Evolutionary conservation across 192 early-diverging fungal species (phyloP).

Genomic region (Phlyctochytrium bullatum): DNA sequence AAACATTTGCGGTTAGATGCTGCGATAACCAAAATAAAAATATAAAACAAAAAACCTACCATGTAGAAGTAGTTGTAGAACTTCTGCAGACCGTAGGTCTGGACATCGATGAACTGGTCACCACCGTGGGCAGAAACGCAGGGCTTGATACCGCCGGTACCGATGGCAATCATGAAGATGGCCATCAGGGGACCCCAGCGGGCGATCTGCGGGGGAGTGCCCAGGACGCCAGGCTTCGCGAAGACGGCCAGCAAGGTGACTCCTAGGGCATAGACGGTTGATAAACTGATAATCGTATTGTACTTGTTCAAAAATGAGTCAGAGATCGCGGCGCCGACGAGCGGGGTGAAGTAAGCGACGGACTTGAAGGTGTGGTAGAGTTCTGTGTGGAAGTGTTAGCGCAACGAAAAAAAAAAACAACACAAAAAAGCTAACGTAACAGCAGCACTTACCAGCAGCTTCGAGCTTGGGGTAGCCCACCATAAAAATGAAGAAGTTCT

Average conservation of each 20-base stretch:
- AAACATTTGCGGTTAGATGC: no score
- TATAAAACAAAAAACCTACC: not conserved
- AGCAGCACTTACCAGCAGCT: conserved; percentile 9
- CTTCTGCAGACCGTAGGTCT: conserved; percentile 43
- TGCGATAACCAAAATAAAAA: no score
- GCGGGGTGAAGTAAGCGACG: conserved; percentile 60
- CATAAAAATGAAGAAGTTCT: conserved; percentile 37
- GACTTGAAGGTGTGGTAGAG: conserved; percentile 38
- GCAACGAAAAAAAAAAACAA: not conserved
- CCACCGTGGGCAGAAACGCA: conserved; percentile 57
- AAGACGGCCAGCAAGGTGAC: conserved; percentile 51
- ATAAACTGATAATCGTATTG: conserved; percentile 50
- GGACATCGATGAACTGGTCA: conserved; percentile 49
- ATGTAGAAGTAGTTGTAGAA: conserved; percentile 55
- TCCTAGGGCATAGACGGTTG: conserved; percentile 48
- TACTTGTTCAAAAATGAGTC: conserved; percentile 69
- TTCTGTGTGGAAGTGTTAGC: not conserved
- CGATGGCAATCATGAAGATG: conserved; percentile 54
- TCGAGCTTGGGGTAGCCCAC: conserved; percentile 35
- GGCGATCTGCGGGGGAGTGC: conserved; percentile 13
- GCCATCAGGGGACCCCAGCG: conserved; percentile 19
- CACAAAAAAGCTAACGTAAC: not conserved
- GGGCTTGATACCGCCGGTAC: conserved; percentile 67
- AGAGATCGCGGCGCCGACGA: conserved; percentile 57
- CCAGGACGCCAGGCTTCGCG: conserved; percentile 44